Base-by-base conservation (phyloP, 345 rosid species). In the Fremontodendron californicum region DNA sequence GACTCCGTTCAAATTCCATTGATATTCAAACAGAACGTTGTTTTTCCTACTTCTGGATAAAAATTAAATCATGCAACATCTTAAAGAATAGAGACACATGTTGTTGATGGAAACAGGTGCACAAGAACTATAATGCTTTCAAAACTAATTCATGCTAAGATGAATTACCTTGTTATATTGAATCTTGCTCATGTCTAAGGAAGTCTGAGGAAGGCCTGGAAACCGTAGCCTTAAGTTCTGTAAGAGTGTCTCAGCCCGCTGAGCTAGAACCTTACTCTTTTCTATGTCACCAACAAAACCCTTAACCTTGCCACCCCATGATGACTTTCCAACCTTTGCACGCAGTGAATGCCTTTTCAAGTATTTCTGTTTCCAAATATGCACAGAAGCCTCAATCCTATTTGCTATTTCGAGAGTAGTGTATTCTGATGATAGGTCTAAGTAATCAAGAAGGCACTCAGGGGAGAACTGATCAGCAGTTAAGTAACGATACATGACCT, bases 301-400 rank as follows among this genome's bases (percentile, higher is more conserved):
- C 81, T 92, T 91, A 40, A 96, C 99, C 86, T 92, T 94, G 80
- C 94, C 94, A n/a, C 97, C 86, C 97, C 98, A 92, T 45, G 96
- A 81, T 8, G 92, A 75, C 52, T 79, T 91, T 86, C 80, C 84
- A 19, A 42, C 73, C 78, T 89, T 94, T 29, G 51, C 57, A 74
- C 80, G 86, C 70, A 81, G 87, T 6, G 75, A 69, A 45, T 69
- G 87, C 68, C 78, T 90, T 78, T 77, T 85, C 81, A 86, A 80
- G 81, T 84, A 87, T 84, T 89, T 94, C 77, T 84, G 90, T 84
- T 84, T 90, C 98, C 98, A 96, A 9, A 91, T 85, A 74, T 94
- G 90, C 77, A 89, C 84, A 0, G 98, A 91, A 49, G 97, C 97
- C 80, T 96, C 99, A 66, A 93, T 82, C 77, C 93, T 81, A 82